Conservation (phyloP, 192 early-diverging fungal species). For the Mycoemilia scoparia region DNA sequence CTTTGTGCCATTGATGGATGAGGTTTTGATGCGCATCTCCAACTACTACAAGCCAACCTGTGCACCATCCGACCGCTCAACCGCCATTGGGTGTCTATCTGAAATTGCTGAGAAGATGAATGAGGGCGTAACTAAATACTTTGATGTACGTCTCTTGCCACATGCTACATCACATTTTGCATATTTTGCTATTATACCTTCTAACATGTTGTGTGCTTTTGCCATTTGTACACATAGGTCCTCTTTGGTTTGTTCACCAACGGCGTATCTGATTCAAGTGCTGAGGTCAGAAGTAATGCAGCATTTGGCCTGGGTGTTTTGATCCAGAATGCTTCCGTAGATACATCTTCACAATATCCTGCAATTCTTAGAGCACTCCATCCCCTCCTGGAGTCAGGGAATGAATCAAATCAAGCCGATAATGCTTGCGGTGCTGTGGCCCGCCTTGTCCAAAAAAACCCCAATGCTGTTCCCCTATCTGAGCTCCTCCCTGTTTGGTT, state of each 20-base stretch:
- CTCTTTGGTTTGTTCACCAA: constrained; percentile 52
- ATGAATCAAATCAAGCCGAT: constrained; percentile 34
- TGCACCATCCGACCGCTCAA: constrained; percentile 60
- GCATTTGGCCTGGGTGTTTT: constrained; percentile 65
- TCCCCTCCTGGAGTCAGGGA: constrained; percentile 35
- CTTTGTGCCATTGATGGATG: constrained; percentile 56
- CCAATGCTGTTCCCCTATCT: constrained; percentile 47
- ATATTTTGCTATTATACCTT: too few species aligned
- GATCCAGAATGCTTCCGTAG: constrained; percentile 40
- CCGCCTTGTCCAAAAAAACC: constrained; percentile 46
- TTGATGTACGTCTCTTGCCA: constrained; percentile 17
- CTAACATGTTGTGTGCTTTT: constrained; percentile 2
- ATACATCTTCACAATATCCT: constrained; percentile 48
- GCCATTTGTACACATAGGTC: constrained; percentile 8
- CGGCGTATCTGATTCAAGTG: constrained; percentile 54
- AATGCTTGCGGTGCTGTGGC: constrained; percentile 70
- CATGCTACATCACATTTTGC: too few species aligned
- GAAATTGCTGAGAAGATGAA: constrained; percentile 50
- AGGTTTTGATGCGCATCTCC: constrained; percentile 61
- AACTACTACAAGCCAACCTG: constrained; percentile 53
- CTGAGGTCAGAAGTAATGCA: constrained; percentile 75
- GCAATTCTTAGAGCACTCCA: constrained; percentile 40
- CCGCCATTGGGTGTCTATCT: constrained; percentile 76
- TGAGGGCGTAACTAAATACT: constrained; percentile 22
- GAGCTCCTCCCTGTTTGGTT: constrained; percentile 53